Evolutionary conservation across 2,329 filamentous ascomycete species (phyloP).

Genomic region (Colletotrichum limetticola): DNA sequence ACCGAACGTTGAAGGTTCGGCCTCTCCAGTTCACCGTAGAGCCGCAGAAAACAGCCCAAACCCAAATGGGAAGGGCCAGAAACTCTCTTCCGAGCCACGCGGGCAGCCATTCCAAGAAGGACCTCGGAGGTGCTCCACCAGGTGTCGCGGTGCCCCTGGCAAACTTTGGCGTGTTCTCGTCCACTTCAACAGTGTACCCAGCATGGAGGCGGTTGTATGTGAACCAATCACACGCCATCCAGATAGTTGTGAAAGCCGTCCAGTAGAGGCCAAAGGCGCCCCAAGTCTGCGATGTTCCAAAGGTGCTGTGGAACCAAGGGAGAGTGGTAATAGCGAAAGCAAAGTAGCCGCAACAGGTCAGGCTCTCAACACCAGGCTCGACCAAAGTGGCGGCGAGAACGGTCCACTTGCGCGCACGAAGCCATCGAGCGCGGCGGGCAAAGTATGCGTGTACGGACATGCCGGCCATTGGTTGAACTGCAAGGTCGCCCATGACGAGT

Average conservation of each 20-base stretch:
- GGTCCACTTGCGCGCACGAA: conserved; percentile 94
- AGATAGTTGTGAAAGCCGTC: conserved; percentile 71
- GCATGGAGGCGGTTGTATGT: conserved; percentile 81
- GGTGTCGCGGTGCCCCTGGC: conserved; percentile 59
- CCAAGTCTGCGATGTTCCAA: conserved; percentile 75
- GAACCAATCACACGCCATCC: conserved; percentile 81
- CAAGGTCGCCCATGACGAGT: conserved; percentile 85
- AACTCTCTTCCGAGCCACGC: conserved; percentile 89
- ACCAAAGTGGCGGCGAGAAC: conserved; percentile 89
- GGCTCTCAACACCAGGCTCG: conserved; percentile 90
- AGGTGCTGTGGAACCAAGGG: conserved; percentile 65
- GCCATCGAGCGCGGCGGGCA: conserved; percentile 86
- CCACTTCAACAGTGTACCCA: conserved; percentile 74
- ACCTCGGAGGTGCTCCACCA: conserved; percentile 58
- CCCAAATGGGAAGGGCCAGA: conserved; percentile 89
- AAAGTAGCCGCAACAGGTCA: conserved; percentile 85
- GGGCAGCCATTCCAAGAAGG: conserved; percentile 76
- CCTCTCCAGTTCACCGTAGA: conserved; percentile 90
- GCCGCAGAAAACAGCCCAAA: conserved; percentile 89
- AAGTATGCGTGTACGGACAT: conserved; percentile 84
- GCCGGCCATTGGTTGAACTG: conserved; percentile 86
- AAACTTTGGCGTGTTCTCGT: conserved; percentile 80
- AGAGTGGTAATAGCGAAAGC: conserved; percentile 82
- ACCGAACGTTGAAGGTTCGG: conserved; percentile 80
- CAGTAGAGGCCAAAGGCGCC: conserved; percentile 72